Percentiles rank a stretch among this genome's conserved stretches.
These are phyloP conservation scores for Pilobolus umbonatus DNA, from an alignment of 192 early-diverging fungal species.

Conservation along the genomic window DNA sequence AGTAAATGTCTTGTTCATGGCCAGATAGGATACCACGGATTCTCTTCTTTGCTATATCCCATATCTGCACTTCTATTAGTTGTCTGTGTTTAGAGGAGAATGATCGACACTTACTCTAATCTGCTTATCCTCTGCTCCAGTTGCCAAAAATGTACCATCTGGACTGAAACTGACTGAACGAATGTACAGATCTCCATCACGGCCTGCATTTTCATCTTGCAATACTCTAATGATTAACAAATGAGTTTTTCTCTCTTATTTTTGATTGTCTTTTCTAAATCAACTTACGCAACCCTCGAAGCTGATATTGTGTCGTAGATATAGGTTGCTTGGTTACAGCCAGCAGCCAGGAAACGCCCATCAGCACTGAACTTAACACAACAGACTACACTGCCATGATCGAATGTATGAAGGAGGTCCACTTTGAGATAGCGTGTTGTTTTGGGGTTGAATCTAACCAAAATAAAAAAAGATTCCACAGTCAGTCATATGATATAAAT, in stretches of 20 bases:
- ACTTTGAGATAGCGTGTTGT: constrained; percentile 60
- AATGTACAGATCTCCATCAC: constrained; percentile 89
- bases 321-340: constrained; percentile 89
- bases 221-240: constrained; percentile 54
- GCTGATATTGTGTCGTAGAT: constrained; percentile 73
- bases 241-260: not conserved
- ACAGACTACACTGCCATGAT: constrained; percentile 85
- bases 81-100: not conserved
- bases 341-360: constrained; percentile 90
- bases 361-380: constrained; percentile 96
- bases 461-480: constrained; percentile 10
- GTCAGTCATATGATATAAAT: not conserved
- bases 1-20: constrained; percentile 98
- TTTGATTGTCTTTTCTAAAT: not conserved
- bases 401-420: constrained; percentile 60
- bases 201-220: constrained; percentile 68
- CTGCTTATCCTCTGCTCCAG: constrained; percentile 94
- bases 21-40: constrained; percentile 72
- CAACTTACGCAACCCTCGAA: constrained; percentile 22
- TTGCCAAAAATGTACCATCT: constrained; percentile 83
- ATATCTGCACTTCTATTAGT: constrained; percentile 41
- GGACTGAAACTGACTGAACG: constrained; percentile 95
- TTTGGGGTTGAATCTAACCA: constrained; percentile 60
- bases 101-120: constrained; percentile 77
- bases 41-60: constrained; percentile 63